Evolutionary conservation across 179 eudicot species (phyloP).

Genomic region (Heliamphora pulchella): DNA sequence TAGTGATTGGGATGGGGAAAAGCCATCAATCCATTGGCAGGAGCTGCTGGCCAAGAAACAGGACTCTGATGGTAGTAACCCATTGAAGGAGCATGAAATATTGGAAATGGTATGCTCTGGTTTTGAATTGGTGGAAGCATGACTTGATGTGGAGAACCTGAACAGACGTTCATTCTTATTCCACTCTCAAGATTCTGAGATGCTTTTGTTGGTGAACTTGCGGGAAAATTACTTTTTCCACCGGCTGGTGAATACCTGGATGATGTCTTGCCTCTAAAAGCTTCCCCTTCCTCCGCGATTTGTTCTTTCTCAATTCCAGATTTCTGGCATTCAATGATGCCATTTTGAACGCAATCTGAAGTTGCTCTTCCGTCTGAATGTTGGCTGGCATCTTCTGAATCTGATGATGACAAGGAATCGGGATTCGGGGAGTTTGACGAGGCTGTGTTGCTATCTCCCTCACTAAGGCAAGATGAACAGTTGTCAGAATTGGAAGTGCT

Average conservation of each 20-base stretch:
- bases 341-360: constrained; percentile 29
- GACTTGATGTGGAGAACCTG: constrained; percentile 39
- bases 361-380: constrained; percentile 53
- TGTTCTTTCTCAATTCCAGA: constrained; percentile 28
- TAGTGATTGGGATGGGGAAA: constrained; percentile 64
- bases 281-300: constrained; percentile 20
- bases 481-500: constrained; percentile 75
- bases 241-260: constrained; percentile 21
- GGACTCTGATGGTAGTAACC: constrained; percentile 76
- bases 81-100: constrained; percentile 56
- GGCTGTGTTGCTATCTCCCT: constrained; percentile 69
- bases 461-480: constrained; percentile 87
- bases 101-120: constrained; percentile 50
- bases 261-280: constrained; percentile 18
- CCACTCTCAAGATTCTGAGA: constrained; percentile 34
- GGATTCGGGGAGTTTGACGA: constrained; percentile 55
- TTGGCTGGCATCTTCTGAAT: constrained; percentile 75
- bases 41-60: constrained; percentile 63
- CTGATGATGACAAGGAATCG: constrained; percentile 68
- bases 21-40: constrained; percentile 60
- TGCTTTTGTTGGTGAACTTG: constrained; percentile 25
- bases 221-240: constrained; percentile 18
- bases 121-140: constrained; percentile 45
- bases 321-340: constrained; percentile 27
- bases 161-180: constrained; percentile 23